Base-by-base conservation (phyloP, 352 stramenopile genomes). In the Globisporangium radiosum region DNA sequence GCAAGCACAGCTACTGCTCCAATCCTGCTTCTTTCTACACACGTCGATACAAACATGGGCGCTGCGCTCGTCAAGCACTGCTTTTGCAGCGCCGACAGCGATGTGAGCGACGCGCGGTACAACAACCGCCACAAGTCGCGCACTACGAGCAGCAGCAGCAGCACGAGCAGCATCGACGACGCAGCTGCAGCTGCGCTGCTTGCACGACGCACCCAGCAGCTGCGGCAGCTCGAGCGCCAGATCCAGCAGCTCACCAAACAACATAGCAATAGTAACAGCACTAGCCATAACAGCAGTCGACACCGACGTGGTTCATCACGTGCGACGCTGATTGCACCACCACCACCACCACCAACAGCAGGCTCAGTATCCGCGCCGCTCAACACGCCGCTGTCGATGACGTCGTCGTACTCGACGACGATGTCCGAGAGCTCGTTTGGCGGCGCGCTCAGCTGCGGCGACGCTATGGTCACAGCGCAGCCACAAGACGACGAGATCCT, bases 361-460 rank as follows among this genome's bases (percentile, higher is more conserved):
- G 7, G 7, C 7, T 44, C 40, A 14, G n/a, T 17, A 15, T 42
- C 9, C 25, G 33, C 9, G 52, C 9, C 52, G n/a, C 25, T 36
- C 25, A n/a, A 43, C 11, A 64, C 59, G 38, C 54, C 59, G 47
- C 52, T 59, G 11, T 60, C 59, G 19, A 36, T 60, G 53, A 13
- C 60, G n/a, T 62, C 61, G 51, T 59, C 61, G 42, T 62, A 66
- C 50, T 66, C 61, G 55, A 58, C 55, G 13, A 65, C 65, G 5
- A 71, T 70, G 63, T 85, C 75, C 15, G 75, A 85, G 63, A 71
- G 65, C 57, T 81, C 72, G 10, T 85, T 81, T 54, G 64, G 59
- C 9, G 55, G 45, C 56, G 59, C 59, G 47, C 52, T 59, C 17
- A 55, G 59, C 37, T 45, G 51, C 17, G 15, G 36, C 51, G 49